Evolutionary conservation across 768 basidiomycete species (phyloP), one percentile per base, ranked within the genome.

Genomic region (Leucocoprinus sp.): DNA sequence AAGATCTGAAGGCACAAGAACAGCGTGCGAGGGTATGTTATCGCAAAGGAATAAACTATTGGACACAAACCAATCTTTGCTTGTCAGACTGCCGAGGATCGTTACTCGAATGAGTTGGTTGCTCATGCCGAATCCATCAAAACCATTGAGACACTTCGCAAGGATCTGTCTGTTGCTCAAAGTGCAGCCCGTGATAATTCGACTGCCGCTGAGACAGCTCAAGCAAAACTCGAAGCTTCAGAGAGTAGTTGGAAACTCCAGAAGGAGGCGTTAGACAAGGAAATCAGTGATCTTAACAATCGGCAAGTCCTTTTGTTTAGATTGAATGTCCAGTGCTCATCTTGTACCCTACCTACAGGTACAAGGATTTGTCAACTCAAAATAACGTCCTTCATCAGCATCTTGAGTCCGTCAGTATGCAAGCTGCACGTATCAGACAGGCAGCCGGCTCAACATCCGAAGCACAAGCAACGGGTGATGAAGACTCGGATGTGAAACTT

Each of bases 111-210:
- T 41, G 90, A 90, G 57, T 75, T 93, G n/a, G 65, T 93, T 24
- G 69, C 85, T 0, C 91, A 93, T 59, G 90, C 91, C 0, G 89
- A 91, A 17, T 74, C 84, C 0, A 84, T 93, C 70, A 89, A 89
- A 64, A 51, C 67, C 9, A 72, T 88, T 8, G 77, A 82, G 8
- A 64, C 56, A 8, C 64, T 90, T 50, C 84, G 80, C 58, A 69
- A 77, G 40, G 77, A 88, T 33, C 66, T 93, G 3, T 57, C 69
- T 12, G 56, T 60, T 9, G 63, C 72, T 3, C 80, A 83, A 54
- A 57, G 66, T 1, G 56, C 72, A 7, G 72, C 76, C 7, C 71
- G 84, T 9, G 79, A 88, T 49, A 69, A 76, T 43, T 63, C 71
- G 26, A 71, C 76, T 8, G 70, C 76, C 2, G 78, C 82, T 5